A percentile compares a stretch with the other conserved stretches of the same genome.
These are phyloP conservation scores for Didymella pomorum DNA, from an alignment of 2,329 filamentous ascomycete species.

Conservation along the genomic window DNA sequence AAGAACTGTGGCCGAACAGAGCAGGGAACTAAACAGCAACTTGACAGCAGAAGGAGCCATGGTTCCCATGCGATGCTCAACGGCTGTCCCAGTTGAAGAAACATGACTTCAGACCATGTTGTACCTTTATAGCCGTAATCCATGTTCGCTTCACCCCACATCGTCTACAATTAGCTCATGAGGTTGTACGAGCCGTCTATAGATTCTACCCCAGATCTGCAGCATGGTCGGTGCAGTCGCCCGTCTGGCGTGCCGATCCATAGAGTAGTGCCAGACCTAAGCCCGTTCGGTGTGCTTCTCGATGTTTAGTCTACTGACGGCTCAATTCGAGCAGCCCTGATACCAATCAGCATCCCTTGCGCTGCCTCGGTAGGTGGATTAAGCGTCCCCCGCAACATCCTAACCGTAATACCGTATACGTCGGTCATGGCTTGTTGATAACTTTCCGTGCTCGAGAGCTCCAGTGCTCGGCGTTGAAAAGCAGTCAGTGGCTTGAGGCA, in stretches of 20 bases:
- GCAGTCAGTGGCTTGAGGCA: neutral
- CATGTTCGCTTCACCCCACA: neutral
- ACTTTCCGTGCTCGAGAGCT: neutral
- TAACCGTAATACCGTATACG: neutral
- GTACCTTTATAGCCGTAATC: neutral
- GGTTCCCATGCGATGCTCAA: neutral
- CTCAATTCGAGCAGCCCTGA: neutral
- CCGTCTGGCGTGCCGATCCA: neutral
- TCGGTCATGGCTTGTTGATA: neutral
- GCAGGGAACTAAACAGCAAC: neutral
- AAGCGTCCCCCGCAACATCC: neutral
- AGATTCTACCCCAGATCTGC: neutral
- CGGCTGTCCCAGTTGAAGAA: neutral
- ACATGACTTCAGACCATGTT: neutral
- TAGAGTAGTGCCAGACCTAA: constrained; percentile 5
- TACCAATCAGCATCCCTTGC: neutral
- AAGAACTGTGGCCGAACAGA: neutral
- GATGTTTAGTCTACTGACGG: neutral
- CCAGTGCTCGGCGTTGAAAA: neutral
- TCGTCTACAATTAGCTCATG: neutral
- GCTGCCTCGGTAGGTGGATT: constrained; percentile 5
- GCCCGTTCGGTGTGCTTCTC: neutral
- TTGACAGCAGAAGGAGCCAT: neutral
- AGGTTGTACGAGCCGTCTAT: neutral
- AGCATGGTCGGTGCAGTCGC: neutral